These are phyloP conservation scores for Kuraishia cidri DNA, from an alignment of 805 yeast species.

Conservation along the genomic window DNA sequence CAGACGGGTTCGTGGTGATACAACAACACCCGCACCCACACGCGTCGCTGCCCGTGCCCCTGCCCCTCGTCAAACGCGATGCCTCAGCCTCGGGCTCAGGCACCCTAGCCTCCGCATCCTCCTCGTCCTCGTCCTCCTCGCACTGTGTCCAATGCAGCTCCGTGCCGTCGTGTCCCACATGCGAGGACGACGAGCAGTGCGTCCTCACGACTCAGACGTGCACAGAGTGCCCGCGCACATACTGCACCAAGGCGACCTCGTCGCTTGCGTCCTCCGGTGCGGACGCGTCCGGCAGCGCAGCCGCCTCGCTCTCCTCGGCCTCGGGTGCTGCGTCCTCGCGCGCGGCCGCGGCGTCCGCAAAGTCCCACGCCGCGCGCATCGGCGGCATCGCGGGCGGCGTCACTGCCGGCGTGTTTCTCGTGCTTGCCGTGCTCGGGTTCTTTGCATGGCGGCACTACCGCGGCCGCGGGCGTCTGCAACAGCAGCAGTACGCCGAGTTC, in stretches of 20 bases:
- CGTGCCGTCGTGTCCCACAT: conserved; percentile 42
- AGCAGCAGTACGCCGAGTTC: conserved; percentile 14
- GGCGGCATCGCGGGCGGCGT: conserved; percentile 73
- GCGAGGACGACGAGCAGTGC: conserved; percentile 46
- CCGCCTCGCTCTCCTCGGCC: conserved; percentile 4
- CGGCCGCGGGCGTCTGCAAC: conserved; percentile 11
- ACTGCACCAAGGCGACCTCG: conserved; percentile 29
- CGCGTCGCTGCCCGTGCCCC: no score
- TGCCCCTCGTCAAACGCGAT: no score
- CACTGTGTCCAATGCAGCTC: conserved; percentile 20
- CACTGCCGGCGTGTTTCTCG: conserved; percentile 44
- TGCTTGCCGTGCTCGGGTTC: conserved; percentile 24
- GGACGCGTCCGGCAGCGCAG: conserved; percentile 6
- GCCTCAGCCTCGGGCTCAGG: no score
- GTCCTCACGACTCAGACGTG: conserved; percentile 49
- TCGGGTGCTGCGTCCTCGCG: conserved; percentile 5
- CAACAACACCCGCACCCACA: no score
- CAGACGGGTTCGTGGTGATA: no score
- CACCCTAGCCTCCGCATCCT: not conserved
- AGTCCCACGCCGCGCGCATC: conserved; percentile 15
- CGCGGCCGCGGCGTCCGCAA: conserved; percentile 5
- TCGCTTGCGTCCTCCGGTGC: conserved; percentile 6
- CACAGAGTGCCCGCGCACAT: conserved; percentile 41
- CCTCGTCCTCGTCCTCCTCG: not conserved
- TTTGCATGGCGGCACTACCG: conserved; percentile 34